These are phyloP conservation scores for Litchi chinensis DNA, from an alignment of 345 rosid genomes.

Conservation along the genomic window DNA sequence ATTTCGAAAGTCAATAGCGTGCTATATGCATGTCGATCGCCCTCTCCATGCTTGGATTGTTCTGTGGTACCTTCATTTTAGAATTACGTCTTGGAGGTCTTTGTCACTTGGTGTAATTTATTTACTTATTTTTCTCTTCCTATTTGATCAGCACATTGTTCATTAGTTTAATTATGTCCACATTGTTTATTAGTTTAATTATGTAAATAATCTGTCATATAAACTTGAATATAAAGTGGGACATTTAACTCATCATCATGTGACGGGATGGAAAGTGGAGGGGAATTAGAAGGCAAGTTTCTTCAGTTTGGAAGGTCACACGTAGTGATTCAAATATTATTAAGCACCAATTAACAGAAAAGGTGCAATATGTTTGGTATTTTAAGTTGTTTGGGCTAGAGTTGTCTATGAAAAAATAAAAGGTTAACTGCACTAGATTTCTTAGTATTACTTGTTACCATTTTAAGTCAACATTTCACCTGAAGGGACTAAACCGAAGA, in stretches of 20 bases:
- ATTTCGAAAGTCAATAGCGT: background rate
- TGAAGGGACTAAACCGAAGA: background rate
- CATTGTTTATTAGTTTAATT: background rate
- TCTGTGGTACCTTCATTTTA: background rate
- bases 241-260: background rate
- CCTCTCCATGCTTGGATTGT: background rate
- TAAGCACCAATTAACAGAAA: background rate
- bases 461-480: background rate
- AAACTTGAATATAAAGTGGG: background rate
- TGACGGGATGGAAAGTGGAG: background rate
- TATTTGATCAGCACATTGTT: background rate
- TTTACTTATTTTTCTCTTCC: background rate
- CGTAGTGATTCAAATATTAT: background rate
- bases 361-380: background rate
- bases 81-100: background rate
- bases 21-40: background rate
- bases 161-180: too few species aligned
- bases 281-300: background rate
- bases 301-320: background rate
- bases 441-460: background rate
- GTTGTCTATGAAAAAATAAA: background rate
- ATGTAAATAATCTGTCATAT: background rate
- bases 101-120: background rate
- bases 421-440: background rate
- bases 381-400: conserved; percentile 4